These are phyloP conservation scores for Trypanosomatidae sp. DNA, from an alignment of 208 protist genomes.

Conservation along the genomic window DNA sequence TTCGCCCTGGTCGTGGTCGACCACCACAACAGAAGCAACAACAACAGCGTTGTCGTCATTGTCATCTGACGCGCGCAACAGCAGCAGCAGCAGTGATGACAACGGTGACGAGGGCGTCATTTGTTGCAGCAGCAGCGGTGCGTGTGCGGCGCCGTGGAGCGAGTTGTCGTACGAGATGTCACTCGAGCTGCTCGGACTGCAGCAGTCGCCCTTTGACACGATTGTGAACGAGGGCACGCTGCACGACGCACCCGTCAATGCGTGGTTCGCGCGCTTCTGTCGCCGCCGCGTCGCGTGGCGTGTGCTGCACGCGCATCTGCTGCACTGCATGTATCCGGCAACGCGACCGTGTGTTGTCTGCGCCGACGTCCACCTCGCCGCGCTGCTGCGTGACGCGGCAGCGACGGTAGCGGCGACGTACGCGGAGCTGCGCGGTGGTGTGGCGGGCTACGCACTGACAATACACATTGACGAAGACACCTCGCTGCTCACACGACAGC, in stretches of 20 bases:
- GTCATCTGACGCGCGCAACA: too few relatives aligned
- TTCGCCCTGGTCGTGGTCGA: too few relatives aligned
- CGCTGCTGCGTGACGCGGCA: slow-evolving; percentile 29
- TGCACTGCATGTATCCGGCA: slow-evolving; percentile 29
- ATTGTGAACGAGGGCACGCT: slow-evolving; percentile 74
- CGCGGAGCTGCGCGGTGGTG: slow-evolving; percentile 12
- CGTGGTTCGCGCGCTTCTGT: slow-evolving; percentile 71
- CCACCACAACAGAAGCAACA: too few relatives aligned
- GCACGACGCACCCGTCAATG: slow-evolving; percentile 37
- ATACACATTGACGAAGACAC: slow-evolving; percentile 54
- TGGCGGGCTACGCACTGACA: slow-evolving; percentile 14
- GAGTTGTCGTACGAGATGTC: slow-evolving; percentile 22
- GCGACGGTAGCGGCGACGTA: slow-evolving; percentile 53
- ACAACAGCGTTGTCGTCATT: too few relatives aligned
- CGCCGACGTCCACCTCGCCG: slow-evolving; percentile 16
- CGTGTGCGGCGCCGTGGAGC: too few relatives aligned
- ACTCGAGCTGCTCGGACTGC: slow-evolving; percentile 46
- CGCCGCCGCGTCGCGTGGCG: slow-evolving; percentile 68
- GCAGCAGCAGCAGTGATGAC: too few relatives aligned
- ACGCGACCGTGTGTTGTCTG: slow-evolving; percentile 28
- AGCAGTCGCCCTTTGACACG: slow-evolving; percentile 58
- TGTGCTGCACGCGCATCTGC: slow-evolving; percentile 73
- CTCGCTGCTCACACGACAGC: slow-evolving; percentile 9
- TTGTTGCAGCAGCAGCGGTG: too few relatives aligned
- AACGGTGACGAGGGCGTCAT: slow-evolving; percentile 7